Base-by-base conservation (phyloP, 805 yeast genomes). In the Cyberlindnera veronae region DNA sequence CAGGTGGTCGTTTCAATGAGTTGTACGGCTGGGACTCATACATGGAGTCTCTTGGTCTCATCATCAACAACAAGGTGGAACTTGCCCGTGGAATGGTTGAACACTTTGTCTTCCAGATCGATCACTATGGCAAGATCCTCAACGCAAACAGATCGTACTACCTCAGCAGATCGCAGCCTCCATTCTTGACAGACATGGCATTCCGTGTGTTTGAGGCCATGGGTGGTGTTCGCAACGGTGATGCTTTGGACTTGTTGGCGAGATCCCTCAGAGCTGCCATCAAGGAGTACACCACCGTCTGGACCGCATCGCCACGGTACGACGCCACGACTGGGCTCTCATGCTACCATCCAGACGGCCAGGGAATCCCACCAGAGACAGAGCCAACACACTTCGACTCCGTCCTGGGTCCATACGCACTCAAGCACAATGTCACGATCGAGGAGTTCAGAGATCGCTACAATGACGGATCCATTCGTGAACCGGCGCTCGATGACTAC, bases 1-100 rank as follows among this genome's bases (percentile, higher is more conserved):
- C 99, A 1, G 99, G 99, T 14, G 98, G 99, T 17, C 71, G 99
- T 48, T 91, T 91, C 64, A 93, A 93, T 65, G 99, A 91, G 64
- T 74, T 89, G 43, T 91, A 93, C 57, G 99, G 98, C 13, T 91
- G 99, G 99, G 99, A 91, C 61, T 88, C 96, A 2, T 91, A 93
- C 58, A 85, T 93, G 83, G 89, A 83, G 58, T 77, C 93, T 0
- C 62, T 89, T 18, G 99, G 98, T 1, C 69, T 93, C 30, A 60
- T 93, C 19, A 72, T 76, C 20, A 84, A 84, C 55, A 76, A 73
- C 29, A 71, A 78, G 36, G 62, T 79, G 16, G 84, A 81, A 29
- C 70, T 90, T 24, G 91, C 96, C 8, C 71, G 81, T 51, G 95
- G 95, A 0, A 87, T 91, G 91, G 86, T 90, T 11, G 90, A 84